Evolutionary conservation across 345 rosid genomes (phyloP), one percentile per base, ranked within the genome.

Genomic region (Lumnitzera littorea): DNA sequence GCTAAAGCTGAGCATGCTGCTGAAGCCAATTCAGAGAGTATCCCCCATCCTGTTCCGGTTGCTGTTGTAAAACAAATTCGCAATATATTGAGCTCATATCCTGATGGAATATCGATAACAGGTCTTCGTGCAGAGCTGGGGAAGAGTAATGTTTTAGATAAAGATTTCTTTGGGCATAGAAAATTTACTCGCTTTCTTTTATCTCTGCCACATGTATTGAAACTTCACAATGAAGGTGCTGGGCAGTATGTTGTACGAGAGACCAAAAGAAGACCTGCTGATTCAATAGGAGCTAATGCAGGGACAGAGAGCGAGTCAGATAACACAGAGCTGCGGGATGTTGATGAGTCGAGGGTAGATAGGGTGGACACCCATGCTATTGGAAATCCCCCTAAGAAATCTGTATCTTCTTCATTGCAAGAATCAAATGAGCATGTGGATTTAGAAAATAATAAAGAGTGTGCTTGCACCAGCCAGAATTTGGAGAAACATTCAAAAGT

Each of bases 201-300:
- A 20, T 73, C 97, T 29, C 74, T 92, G 96, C 88, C 78, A 43
- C 69, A 78, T 46, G 72, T 83, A 64, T 65, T 86, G 66, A 62
- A 71, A 75, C 78, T 90, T 63, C 61, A 70, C 12, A n/a, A 41
- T 24, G 58, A 9, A 47, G 61, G 64, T 48, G 78, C 73, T 74
- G 97, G 91, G 53, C 56, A 65, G 52, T 70, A 52, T 70, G 3
- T 64, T 43, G 64, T 78, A 36, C 74, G 2, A 56, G 76, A 76
- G 11, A 53, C 66, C 66, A 14, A 24, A 56, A 57, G 46, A 50
- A 79, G 62, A 72, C 62, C 69, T 62, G 64, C 73, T 25, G 75
- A 69, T 64, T 72, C 75, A 48, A 64, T 64, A 11, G 68, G 67
- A 53, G 41, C 58, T 0, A 24, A 5, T 67, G 15, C 41, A 48